phyloP scores from a whole-genome alignment of 768 basidiomycete genomes.

The Hericium alpestre region DNA sequence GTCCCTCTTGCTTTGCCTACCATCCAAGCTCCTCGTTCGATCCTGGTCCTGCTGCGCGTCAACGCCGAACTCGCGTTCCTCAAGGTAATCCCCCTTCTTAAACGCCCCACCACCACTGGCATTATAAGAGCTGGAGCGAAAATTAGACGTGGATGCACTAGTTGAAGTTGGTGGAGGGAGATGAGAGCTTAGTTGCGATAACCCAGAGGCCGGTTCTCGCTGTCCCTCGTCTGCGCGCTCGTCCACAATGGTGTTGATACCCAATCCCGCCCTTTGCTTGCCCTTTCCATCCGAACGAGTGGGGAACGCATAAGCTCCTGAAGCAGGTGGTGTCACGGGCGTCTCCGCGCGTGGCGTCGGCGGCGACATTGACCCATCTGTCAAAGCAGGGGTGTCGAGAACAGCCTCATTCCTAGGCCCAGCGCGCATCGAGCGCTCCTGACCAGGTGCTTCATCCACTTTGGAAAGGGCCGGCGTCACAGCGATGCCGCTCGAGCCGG shows the following conservation, averaged over 20 bases:
- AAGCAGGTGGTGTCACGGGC: neutral
- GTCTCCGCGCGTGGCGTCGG: neutral
- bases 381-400: neutral
- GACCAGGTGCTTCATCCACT: conserved; percentile 6
- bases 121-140: conserved; percentile 6
- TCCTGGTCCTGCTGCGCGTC: conserved; percentile 14
- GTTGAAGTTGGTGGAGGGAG: neutral
- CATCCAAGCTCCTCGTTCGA: conserved; percentile 10
- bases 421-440: conserved; percentile 1
- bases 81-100: conserved; percentile 12
- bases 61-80: conserved; percentile 20
- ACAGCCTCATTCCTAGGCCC: neutral
- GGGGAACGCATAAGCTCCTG: neutral
- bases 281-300: no score
- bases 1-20: neutral
- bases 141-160: neutral
- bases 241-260: neutral
- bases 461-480: neutral
- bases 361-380: neutral
- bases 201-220: neutral
- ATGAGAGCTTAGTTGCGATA: neutral
- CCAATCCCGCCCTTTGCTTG: neutral
- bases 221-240: neutral
- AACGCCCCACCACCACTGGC: conserved; percentile 1
- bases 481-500: neutral